Percentiles rank a stretch among this genome's conserved stretches.
Conservation (phyloP, 495 filamentous ascomycete genomes). For the Sabuloglossum arenarium region DNA sequence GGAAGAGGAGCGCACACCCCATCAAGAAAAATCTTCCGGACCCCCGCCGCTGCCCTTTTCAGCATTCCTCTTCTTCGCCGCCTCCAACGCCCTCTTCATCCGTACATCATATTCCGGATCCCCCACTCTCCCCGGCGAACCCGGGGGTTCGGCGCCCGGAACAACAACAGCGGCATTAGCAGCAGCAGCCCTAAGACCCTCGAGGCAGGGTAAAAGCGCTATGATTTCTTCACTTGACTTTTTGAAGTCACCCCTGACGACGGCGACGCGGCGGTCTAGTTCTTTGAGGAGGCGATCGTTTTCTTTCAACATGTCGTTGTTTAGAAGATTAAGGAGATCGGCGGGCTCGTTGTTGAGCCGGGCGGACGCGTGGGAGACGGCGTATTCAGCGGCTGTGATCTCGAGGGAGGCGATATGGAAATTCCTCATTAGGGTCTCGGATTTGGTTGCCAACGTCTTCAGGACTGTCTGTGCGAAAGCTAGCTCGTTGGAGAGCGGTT, state of each 20-base stretch:
- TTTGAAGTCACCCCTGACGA: slow-evolving; percentile 1
- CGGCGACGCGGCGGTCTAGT: slow-evolving; percentile 6
- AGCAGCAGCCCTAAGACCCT: background rate
- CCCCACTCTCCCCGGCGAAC: too few species aligned
- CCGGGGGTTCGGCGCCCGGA: background rate
- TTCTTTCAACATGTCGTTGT: background rate
- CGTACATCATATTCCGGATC: background rate
- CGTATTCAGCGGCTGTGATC: background rate
- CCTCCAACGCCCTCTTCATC: slow-evolving; percentile 1
- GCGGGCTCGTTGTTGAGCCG: background rate
- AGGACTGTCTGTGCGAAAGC: background rate
- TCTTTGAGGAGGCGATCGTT: slow-evolving; percentile 2
- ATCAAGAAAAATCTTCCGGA: background rate
- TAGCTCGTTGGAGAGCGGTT: background rate
- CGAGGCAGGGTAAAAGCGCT: background rate
- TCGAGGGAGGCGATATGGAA: background rate
- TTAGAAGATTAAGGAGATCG: background rate
- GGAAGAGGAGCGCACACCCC: too few species aligned
- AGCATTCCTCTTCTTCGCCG: slow-evolving; percentile 2
- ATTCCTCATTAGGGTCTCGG: background rate
- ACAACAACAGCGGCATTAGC: background rate
- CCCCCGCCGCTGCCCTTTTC: background rate
- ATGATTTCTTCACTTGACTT: slow-evolving; percentile 1
- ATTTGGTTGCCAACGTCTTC: background rate
- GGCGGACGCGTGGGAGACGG: background rate